Conservation (phyloP, 306 rosid species). For the Lithocarpus polystachyus region DNA sequence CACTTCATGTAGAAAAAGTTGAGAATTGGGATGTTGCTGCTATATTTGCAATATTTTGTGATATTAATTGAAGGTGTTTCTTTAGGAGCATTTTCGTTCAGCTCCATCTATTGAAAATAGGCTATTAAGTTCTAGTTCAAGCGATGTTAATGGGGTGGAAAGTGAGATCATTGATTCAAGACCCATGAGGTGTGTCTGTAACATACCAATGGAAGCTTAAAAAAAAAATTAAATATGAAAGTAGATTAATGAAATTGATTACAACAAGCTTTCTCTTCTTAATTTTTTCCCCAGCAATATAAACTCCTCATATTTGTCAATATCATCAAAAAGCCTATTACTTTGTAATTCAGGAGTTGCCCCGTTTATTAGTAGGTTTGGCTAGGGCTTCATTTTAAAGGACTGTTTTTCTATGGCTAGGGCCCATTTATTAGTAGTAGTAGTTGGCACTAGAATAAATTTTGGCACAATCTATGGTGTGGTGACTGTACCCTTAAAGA, state of each 20-base stretch:
- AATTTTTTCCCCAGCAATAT: not conserved
- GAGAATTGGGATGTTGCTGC: not conserved
- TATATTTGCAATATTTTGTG: not conserved
- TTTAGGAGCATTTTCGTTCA: conserved; percentile 1
- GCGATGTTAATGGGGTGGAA: too few relatives aligned
- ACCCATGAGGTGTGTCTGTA: not conserved
- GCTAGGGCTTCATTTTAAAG: not conserved
- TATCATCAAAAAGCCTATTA: not conserved
- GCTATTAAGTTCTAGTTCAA: too few relatives aligned
- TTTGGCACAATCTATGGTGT: too few relatives aligned
- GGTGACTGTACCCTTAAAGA: too few relatives aligned
- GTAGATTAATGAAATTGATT: not conserved
- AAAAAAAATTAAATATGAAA: not conserved
- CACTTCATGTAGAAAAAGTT: not conserved
- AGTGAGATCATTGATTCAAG: too few relatives aligned
- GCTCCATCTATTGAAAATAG: not conserved
- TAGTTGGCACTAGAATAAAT: too few relatives aligned
- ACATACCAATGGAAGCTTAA: not conserved
- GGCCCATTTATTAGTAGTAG: too few relatives aligned
- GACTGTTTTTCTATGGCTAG: not conserved
- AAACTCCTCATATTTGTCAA: not conserved
- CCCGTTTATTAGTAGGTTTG: not conserved
- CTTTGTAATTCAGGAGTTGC: not conserved
- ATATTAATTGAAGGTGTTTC: not conserved
- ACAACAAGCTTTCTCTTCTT: not conserved